Evolutionary conservation across 2,329 filamentous ascomycete genomes (phyloP).

Genomic region (Aspergillus japonicus): DNA sequence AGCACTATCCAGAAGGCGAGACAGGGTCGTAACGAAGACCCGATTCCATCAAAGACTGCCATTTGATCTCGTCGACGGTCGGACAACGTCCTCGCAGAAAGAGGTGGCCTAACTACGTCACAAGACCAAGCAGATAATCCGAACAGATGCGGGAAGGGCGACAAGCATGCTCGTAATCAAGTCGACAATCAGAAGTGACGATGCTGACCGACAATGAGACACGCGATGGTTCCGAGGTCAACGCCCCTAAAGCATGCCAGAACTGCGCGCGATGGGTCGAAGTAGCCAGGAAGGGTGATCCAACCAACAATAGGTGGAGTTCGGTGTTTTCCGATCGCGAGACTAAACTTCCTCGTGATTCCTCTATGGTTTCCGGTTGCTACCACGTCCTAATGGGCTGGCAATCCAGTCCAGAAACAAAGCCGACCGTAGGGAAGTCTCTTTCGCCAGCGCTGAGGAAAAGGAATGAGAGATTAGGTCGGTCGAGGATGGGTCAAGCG

Average conservation of each 20-base stretch:
- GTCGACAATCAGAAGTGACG: conserved; percentile 8
- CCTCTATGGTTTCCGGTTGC: background rate
- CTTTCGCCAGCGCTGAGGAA: background rate
- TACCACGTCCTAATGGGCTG: background rate
- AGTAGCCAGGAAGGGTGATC: background rate
- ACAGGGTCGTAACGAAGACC: conserved; percentile 17
- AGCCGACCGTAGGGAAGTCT: background rate
- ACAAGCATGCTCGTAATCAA: conserved; percentile 29
- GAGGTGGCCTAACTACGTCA: conserved; percentile 28
- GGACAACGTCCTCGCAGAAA: conserved; percentile 6
- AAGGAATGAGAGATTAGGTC: background rate
- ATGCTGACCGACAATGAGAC: background rate
- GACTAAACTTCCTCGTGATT: background rate
- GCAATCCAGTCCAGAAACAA: background rate
- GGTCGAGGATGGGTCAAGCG: background rate
- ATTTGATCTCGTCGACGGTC: conserved; percentile 18
- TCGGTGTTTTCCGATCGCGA: background rate
- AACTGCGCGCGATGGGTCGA: background rate
- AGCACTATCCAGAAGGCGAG: conserved; percentile 22
- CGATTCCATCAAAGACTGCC: conserved; percentile 15
- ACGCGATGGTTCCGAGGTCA: background rate
- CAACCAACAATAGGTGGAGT: background rate
- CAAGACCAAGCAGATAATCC: conserved; percentile 17
- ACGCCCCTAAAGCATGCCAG: conserved; percentile 4
- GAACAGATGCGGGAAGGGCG: conserved; percentile 14